phyloP scores from a whole-genome alignment of 2,329 filamentous ascomycete genomes.

The Talaromyces sp. region DNA sequence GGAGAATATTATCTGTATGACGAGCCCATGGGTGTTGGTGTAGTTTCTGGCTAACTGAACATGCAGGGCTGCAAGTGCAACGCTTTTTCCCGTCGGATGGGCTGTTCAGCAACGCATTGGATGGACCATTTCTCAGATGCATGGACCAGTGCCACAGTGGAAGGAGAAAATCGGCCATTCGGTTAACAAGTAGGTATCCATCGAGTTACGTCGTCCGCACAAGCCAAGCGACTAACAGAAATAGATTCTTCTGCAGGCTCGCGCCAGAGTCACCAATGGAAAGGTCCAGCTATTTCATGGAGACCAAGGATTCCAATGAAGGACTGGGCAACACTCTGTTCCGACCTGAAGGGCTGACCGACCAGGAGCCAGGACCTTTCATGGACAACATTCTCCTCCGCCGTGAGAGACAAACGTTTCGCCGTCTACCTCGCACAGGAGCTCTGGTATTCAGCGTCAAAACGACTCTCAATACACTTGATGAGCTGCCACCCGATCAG shows the following conservation, averaged over 20 bases:
- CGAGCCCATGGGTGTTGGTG: conserved; percentile 12
- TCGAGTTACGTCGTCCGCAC: neutral
- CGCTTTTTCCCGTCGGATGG: conserved; percentile 50
- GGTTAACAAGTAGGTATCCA: conserved; percentile 35
- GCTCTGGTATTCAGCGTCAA: conserved; percentile 47
- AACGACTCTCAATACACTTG: conserved; percentile 39
- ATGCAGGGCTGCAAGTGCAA: conserved; percentile 44
- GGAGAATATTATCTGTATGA: conserved; percentile 44
- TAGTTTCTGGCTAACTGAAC: neutral
- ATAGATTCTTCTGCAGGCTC: conserved; percentile 43
- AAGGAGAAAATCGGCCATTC: conserved; percentile 39
- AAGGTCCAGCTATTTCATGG: conserved; percentile 46
- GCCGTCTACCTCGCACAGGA: conserved; percentile 36
- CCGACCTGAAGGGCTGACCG: conserved; percentile 35
- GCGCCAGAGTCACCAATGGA: conserved; percentile 42
- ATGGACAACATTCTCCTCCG: conserved; percentile 42
- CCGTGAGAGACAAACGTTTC: conserved; percentile 47
- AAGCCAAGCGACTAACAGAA: neutral
- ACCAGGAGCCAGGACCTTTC: conserved; percentile 30
- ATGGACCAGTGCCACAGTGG: conserved; percentile 45
- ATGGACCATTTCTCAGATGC: conserved; percentile 43
- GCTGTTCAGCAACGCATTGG: conserved; percentile 45
- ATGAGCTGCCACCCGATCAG: conserved; percentile 36
- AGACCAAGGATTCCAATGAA: conserved; percentile 35
- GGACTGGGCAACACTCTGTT: conserved; percentile 39